Evolutionary conservation across 768 basidiomycete species (phyloP).

Genomic region (Stropharia rugosoannulata): DNA sequence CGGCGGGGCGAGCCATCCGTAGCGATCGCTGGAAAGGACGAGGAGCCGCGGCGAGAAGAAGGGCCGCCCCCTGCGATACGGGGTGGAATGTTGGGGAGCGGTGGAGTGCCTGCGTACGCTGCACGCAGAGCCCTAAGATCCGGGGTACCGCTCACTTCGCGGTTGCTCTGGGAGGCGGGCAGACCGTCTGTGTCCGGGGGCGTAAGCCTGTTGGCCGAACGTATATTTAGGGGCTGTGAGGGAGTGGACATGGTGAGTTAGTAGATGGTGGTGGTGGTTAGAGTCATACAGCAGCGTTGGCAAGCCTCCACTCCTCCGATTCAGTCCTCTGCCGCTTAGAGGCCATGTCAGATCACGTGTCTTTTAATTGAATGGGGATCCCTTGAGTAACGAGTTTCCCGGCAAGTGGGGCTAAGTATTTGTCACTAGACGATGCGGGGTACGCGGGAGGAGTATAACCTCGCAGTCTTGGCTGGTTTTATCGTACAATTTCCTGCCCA

Average conservation of each 20-base stretch:
- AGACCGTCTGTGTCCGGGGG: conserved; percentile 16
- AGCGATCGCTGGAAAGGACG: conserved; percentile 11
- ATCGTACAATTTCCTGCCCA: too few relatives aligned
- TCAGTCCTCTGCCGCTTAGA: background rate
- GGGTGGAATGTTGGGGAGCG: conserved; percentile 56
- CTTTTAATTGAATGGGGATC: background rate
- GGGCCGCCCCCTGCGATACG: conserved; percentile 25
- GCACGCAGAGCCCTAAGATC: conserved; percentile 65
- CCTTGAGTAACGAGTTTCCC: too few relatives aligned
- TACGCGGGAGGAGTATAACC: too few relatives aligned
- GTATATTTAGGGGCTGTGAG: conserved; percentile 58
- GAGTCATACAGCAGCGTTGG: conserved; percentile 14
- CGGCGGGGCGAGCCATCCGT: conserved; percentile 8
- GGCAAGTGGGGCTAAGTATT: too few relatives aligned
- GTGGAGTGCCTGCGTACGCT: conserved; percentile 57
- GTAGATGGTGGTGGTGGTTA: conserved; percentile 1
- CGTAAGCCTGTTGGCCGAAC: conserved; percentile 22
- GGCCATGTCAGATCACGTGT: conserved; percentile 5
- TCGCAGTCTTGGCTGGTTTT: too few relatives aligned
- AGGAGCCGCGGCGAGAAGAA: conserved; percentile 11
- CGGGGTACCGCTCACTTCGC: conserved; percentile 52
- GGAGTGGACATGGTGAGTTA: conserved; percentile 46
- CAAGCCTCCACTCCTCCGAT: background rate
- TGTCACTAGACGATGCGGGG: too few relatives aligned
- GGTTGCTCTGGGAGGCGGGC: conserved; percentile 30